Evolutionary conservation across 192 early-diverging fungal genomes (phyloP), one percentile per base, ranked within the genome.

Genomic region (Coemansia sp.): DNA sequence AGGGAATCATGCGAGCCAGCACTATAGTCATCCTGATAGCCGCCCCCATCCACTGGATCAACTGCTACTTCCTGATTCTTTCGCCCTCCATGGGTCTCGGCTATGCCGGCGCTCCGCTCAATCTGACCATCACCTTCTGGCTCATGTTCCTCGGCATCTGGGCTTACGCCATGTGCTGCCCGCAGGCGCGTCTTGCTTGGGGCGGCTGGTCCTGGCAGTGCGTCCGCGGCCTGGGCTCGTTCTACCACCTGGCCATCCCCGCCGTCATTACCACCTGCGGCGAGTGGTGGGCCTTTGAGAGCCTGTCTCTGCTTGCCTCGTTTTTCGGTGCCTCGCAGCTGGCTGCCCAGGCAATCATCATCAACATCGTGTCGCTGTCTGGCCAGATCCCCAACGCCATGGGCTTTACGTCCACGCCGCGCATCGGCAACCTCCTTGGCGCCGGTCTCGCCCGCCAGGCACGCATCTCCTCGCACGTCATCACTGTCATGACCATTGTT

Each of bases 231-330:
- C 83, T 87, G 84, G 67, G 68, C 9, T 72, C 75, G 20, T 89
- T 89, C 59, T 58, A 86, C 59, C 78, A 78, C 32, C 76, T 98
- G 29, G 94, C 89, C 18, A 52, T 91, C 14, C 91, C 94, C 0
- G 91, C 90, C 0, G 83, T 92, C 9, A 55, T 91, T 32, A 95
- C 94, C 87, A 83, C 87, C 14, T 88, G 88, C 53, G 81, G 83
- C 19, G 91, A 93, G 75, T 93, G 91, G 92, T 90, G 89, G 86
- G 86, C 87, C 16, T 89, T 86, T 60, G 90, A 92, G 71, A 58
- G 83, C 14, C 74, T 89, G 6, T 83, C 90, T 11, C 62, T 92
- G 54, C 77, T 84, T 10, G 87, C 92, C 9, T 90, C 91, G 30
- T 85, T 87, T 56, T 74, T 98, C n/a, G 93, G 93, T 27, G 85